phyloP scores from a whole-genome alignment of 2,329 filamentous ascomycete genomes.

The Pyrenochaeta sp. region DNA sequence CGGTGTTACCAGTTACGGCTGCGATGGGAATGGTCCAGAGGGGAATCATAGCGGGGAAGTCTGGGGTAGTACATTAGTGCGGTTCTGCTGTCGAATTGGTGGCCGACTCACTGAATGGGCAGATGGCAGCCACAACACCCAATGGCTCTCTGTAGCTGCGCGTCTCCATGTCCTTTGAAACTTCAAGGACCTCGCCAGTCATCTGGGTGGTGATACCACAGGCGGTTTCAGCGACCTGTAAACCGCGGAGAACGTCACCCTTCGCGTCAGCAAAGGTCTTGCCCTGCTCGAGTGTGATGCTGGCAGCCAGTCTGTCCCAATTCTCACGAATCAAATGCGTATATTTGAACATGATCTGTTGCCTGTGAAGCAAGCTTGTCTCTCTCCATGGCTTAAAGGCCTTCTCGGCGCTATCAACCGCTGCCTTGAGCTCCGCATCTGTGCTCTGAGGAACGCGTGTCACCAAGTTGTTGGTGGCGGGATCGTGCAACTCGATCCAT shows the following conservation, averaged over 20 bases:
- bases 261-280: conserved; percentile 86
- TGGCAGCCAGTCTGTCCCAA: conserved; percentile 84
- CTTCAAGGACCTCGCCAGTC: conserved; percentile 84
- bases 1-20: conserved; percentile 82
- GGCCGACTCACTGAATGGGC: conserved; percentile 76
- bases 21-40: conserved; percentile 91
- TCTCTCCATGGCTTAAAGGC: conserved; percentile 78
- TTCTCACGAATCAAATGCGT: conserved; percentile 81
- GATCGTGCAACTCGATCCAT: conserved; percentile 83
- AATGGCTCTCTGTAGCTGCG: conserved; percentile 82
- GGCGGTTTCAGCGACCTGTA: conserved; percentile 86
- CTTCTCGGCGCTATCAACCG: conserved; percentile 77
- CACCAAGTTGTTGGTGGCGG: conserved; percentile 85
- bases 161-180: conserved; percentile 91
- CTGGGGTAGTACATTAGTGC: conserved; percentile 53
- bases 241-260: conserved; percentile 81
- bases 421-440: conserved; percentile 76
- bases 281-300: conserved; percentile 87
- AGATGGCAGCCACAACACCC: conserved; percentile 83
- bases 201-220: conserved; percentile 82
- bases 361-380: conserved; percentile 75
- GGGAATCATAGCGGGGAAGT: conserved; percentile 92
- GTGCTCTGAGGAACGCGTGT: conserved; percentile 85
- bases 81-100: neutral
- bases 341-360: conserved; percentile 90